Evolutionary conservation across 2,329 filamentous ascomycete species (phyloP).

Genomic region (Exophiala phaeomuriformis): DNA sequence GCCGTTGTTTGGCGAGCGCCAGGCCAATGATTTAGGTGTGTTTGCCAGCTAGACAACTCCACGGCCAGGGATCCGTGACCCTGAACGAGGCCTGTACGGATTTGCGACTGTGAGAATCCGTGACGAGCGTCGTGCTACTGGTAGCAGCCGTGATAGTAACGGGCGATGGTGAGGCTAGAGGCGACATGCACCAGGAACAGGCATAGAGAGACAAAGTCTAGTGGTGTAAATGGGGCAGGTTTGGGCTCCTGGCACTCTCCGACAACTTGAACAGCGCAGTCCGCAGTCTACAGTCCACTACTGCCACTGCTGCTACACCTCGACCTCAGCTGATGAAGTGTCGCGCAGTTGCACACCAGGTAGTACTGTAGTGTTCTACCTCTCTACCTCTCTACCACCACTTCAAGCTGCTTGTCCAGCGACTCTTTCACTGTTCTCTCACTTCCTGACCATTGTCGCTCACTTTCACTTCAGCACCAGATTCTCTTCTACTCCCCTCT

Average conservation of each 20-base stretch:
- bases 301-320: no score
- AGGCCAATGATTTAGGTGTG: constrained; percentile 9
- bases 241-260: no score
- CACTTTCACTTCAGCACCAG: constrained; percentile 2
- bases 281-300: no score
- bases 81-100: not conserved
- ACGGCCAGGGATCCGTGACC: not conserved
- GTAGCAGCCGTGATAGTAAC: not conserved
- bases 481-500: constrained; percentile 7
- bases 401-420: not conserved
- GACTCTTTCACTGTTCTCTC: not conserved
- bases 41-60: constrained; percentile 1
- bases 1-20: not conserved
- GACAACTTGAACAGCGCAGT: no score
- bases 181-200: not conserved
- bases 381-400: no score
- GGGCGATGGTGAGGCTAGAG: not conserved
- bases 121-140: not conserved
- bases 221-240: no score
- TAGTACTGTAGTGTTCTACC: no score
- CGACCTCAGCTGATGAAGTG: no score
- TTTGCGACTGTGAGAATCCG: constrained; percentile 4
- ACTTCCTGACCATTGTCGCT: not conserved
- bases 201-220: not conserved
- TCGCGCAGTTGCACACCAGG: no score